Conservation (phyloP, 805 yeast species). For the Kregervanrija fluxuum region DNA sequence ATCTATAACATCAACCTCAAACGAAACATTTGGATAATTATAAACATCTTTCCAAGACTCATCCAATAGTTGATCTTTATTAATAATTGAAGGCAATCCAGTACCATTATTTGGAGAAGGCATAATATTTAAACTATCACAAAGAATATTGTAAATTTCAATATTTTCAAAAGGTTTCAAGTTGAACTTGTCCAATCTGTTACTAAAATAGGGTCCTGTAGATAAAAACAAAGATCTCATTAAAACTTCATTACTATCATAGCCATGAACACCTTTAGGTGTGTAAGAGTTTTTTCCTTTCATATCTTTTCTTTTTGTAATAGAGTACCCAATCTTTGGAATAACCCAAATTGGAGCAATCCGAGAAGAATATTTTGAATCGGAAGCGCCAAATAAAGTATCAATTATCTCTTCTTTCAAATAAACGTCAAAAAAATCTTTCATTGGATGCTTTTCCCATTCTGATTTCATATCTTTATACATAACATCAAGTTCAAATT, state of each 20-base stretch:
- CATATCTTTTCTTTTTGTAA: conserved; percentile 56
- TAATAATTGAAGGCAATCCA: conserved; percentile 19
- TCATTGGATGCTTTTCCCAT: conserved; percentile 23
- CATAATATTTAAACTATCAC: conserved; percentile 48
- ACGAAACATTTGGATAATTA: conserved; percentile 45
- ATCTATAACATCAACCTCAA: conserved; percentile 33
- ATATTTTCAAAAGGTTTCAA: conserved; percentile 63
- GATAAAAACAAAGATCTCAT: conserved; percentile 83
- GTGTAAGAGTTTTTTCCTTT: conserved; percentile 38
- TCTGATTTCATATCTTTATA: conserved; percentile 34
- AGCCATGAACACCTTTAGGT: conserved; percentile 84
- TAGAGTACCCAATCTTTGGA: conserved; percentile 74
- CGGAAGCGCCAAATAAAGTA: conserved; percentile 49
- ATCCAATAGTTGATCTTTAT: conserved; percentile 26
- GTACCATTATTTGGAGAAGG: conserved; percentile 62
- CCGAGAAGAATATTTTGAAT: conserved; percentile 42
- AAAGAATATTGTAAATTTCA: conserved; percentile 67
- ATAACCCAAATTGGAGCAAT: conserved; percentile 83
- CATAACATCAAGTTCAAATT: conserved; percentile 36
- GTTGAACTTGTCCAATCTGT: conserved; percentile 23
- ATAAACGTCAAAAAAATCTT: conserved; percentile 39
- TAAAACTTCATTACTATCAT: conserved; percentile 63
- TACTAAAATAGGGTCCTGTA: conserved; percentile 68
- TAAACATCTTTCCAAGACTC: conserved; percentile 40
- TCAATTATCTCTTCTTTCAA: conserved; percentile 45